Evolutionary conservation across 2,329 filamentous ascomycete genomes (phyloP).

Genomic region (Fusarium abutilonis): DNA sequence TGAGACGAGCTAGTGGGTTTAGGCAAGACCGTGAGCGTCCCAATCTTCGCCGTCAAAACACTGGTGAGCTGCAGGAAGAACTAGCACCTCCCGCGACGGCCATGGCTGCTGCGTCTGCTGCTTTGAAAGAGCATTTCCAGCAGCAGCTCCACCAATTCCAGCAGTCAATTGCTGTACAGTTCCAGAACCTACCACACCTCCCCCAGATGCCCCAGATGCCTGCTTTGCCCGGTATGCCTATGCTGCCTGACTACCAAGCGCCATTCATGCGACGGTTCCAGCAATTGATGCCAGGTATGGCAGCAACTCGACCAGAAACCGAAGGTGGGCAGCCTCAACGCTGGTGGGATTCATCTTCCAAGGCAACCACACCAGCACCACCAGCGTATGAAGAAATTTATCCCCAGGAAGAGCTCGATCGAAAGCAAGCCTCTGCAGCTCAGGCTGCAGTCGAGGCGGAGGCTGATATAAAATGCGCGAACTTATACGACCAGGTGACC

Average conservation of each 20-base stretch:
- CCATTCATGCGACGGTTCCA: constrained; percentile 78
- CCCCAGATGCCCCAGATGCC: constrained; percentile 71
- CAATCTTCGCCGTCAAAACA: constrained; percentile 53
- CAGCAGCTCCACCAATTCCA: constrained; percentile 81
- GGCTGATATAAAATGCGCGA: constrained; percentile 66
- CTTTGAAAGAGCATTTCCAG: constrained; percentile 77
- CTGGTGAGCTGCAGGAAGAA: constrained; percentile 47
- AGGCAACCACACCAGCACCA: constrained; percentile 63
- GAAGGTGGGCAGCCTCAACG: constrained; percentile 54
- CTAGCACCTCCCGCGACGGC: constrained; percentile 66
- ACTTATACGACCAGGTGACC: constrained; percentile 60
- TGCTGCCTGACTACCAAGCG: constrained; percentile 77
- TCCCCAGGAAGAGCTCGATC: constrained; percentile 64
- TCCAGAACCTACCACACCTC: constrained; percentile 66
- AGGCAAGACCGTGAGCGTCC: constrained; percentile 49
- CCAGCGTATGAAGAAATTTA: constrained; percentile 85
- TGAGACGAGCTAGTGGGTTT: constrained; percentile 49
- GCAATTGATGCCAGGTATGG: constrained; percentile 75
- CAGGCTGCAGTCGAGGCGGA: constrained; percentile 67
- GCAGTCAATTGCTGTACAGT: constrained; percentile 71
- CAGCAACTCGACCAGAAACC: constrained; percentile 60
- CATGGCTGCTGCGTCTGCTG: constrained; percentile 73
- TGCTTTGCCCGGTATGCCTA: constrained; percentile 65
- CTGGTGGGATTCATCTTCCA: constrained; percentile 73
- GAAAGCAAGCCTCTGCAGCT: constrained; percentile 67